These are phyloP conservation scores for Euphorbia corollata DNA, from an alignment of 441 rosid species.

Conservation along the genomic window DNA sequence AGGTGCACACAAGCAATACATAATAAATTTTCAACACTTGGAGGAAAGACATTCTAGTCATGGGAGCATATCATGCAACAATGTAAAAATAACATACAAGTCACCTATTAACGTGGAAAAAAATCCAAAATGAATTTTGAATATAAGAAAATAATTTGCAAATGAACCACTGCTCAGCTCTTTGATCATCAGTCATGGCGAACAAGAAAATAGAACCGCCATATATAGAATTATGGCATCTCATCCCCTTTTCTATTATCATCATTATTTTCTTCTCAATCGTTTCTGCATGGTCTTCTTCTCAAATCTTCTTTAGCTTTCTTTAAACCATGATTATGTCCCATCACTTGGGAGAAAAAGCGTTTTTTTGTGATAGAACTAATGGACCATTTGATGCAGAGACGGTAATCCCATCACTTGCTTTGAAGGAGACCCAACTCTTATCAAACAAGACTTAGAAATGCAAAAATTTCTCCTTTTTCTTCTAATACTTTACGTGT, in stretches of 20 bases:
- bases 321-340: too few relatives aligned
- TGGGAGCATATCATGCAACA: slow-evolving; percentile 1
- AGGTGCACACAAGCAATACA: background rate
- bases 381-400: too few relatives aligned
- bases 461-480: background rate
- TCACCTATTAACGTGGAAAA: background rate
- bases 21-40: background rate
- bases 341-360: too few relatives aligned
- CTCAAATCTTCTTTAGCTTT: too few relatives aligned
- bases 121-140: background rate
- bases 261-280: too few relatives aligned
- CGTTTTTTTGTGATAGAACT: too few relatives aligned
- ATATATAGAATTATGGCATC: too few relatives aligned
- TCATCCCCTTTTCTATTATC: too few relatives aligned
- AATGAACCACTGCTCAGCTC: background rate
- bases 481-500: background rate
- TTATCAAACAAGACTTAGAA: background rate
- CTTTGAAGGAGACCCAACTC: background rate
- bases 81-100: background rate
- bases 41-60: background rate
- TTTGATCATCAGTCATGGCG: background rate
- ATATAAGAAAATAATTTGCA: background rate
- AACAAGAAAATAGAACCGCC: background rate
- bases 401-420: background rate
- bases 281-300: too few relatives aligned